Evolutionary conservation across 371 early-diverging fungal genomes (phyloP).

Genomic region (Actinomucor elegans): DNA sequence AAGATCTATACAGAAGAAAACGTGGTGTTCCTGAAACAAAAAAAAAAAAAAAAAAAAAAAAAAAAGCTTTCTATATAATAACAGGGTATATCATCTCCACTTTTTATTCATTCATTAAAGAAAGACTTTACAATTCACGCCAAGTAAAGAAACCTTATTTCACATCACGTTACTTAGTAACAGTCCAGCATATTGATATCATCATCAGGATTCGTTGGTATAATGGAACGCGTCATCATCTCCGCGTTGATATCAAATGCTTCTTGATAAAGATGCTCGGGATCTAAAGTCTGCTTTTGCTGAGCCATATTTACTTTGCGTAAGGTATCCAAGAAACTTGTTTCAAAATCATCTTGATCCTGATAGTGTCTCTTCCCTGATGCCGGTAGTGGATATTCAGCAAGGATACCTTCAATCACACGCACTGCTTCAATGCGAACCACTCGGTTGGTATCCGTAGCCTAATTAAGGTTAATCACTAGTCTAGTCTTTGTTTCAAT

Average conservation of each 20-base stretch:
- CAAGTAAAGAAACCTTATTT: neutral
- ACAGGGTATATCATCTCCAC: too few species aligned
- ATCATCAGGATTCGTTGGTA: slow-evolving; percentile 19
- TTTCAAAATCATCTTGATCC: slow-evolving; percentile 1
- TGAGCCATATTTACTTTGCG: slow-evolving; percentile 15
- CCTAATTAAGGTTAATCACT: too few species aligned
- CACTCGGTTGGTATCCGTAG: slow-evolving; percentile 29
- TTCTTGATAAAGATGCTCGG: slow-evolving; percentile 46
- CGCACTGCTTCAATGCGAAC: slow-evolving; percentile 33
- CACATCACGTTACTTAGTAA: slow-evolving; percentile 9
- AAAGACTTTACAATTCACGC: too few species aligned
- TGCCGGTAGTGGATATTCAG: neutral
- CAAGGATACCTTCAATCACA: slow-evolving; percentile 21
- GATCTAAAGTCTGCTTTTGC: slow-evolving; percentile 25
- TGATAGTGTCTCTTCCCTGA: slow-evolving; percentile 1
- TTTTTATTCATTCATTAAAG: too few species aligned
- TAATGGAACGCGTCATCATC: slow-evolving; percentile 38
- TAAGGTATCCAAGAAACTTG: slow-evolving; percentile 20
- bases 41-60: too few species aligned
- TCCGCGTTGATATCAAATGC: slow-evolving; percentile 40
- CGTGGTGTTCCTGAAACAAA: too few species aligned
- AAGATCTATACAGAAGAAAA: too few species aligned
- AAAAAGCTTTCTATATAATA: too few species aligned
- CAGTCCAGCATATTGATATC: slow-evolving; percentile 25
- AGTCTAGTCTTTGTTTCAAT: neutral